phyloP scores from a whole-genome alignment of 148 eudicot genomes.

The Chenopodium album region DNA sequence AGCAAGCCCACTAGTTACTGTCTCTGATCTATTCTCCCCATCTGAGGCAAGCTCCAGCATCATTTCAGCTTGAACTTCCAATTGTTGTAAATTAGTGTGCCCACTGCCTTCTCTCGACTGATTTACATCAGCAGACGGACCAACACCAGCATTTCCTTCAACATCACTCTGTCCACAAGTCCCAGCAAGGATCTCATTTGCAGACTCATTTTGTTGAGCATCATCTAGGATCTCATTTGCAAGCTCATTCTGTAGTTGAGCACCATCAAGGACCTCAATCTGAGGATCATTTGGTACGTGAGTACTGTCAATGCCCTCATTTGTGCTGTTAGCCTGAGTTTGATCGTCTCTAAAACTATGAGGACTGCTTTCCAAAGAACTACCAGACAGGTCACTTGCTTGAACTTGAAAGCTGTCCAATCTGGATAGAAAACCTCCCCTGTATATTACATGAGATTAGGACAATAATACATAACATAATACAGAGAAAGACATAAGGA shows the following conservation, averaged over 20 bases:
- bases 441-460: conserved; percentile 33
- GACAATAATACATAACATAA: not conserved
- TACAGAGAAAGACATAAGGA: not conserved
- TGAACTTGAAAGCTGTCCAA: conserved; percentile 46
- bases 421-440: conserved; percentile 83
- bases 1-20: conserved; percentile 15
- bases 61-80: conserved; percentile 31
- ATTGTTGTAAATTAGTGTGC: conserved; percentile 22
- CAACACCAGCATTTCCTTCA: conserved; percentile 30
- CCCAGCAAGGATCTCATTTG: not conserved
- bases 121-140: conserved; percentile 18
- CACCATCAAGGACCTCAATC: not conserved
- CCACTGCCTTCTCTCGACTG: conserved; percentile 22
- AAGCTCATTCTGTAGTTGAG: not conserved
- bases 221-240: not conserved
- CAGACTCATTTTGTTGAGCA: conserved; percentile 12
- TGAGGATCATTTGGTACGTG: conserved; percentile 30
- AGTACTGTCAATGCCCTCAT: conserved; percentile 31
- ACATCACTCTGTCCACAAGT: conserved; percentile 1
- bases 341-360: conserved; percentile 31
- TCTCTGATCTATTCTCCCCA: conserved; percentile 25
- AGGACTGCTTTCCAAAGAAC: conserved; percentile 37
- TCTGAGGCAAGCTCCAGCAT: conserved; percentile 27
- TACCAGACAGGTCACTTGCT: conserved; percentile 35
- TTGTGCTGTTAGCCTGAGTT: conserved; percentile 34